Base-by-base conservation (phyloP, 345 rosid species). In the Eutrema japonicum region DNA sequence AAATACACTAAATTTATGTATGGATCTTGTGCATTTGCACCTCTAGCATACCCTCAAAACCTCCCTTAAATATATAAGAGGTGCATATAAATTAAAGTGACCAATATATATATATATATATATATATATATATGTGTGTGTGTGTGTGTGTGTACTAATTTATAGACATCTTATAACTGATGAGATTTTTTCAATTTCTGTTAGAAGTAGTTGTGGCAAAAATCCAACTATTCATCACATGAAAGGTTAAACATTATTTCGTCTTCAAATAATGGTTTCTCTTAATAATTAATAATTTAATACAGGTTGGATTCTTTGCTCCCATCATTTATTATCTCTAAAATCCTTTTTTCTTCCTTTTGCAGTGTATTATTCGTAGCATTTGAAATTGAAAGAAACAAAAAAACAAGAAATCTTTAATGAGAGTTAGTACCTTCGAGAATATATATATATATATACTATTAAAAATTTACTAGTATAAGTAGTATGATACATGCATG, bases 151-250 rank as follows among this genome's bases (percentile, higher is more conserved):
- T 22, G 1, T 22, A 22, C 26, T 22, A 22, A 22, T 22, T 0
- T 22, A 38, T 30, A 70, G 10, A 59, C 8, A 47, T 10, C 38
- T 48, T 18, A 51, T 33, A 63, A 13, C 13, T 45, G 54, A 35
- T 45, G 26, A 63, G 12, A 63, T 53, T 57, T 57, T 11, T 29
- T 75, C 41, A 50, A 30, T 41, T 59, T 74, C 73, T 67, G 61
- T 66, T 60, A 50, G 55, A 67, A 32, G 61, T 59, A 74, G 78
- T 75, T 75, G 74, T 35, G 64, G 30, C 78, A 42, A 68, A 22
- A 60, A 75, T 75, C 57, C 49, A 60, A 52, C 49, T 59, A 52
- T 68, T 36, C 63, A 75, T 75, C 78, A 75, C 78, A 75, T 75
- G 74, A 60, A 68, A 68, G 47, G 69, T 68, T 60, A 30, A 49